These are phyloP conservation scores for Hypsizygus ulmarius DNA, from an alignment of 1,284 basidiomycete species.

Conservation along the genomic window DNA sequence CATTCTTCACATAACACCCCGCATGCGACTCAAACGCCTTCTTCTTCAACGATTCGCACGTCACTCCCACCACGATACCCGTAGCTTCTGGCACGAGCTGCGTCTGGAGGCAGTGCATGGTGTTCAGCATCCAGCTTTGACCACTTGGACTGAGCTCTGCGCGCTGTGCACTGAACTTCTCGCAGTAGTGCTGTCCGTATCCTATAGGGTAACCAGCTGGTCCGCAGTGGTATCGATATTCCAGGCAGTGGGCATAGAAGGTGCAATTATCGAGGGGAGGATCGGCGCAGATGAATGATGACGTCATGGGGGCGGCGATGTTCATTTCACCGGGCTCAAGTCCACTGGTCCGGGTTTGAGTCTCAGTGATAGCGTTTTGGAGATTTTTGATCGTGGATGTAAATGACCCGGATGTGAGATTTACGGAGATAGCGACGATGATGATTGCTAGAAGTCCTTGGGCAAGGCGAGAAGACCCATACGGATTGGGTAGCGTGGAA, in stretches of 20 bases:
- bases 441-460: not conserved
- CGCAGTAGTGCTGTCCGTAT: constrained; percentile 39
- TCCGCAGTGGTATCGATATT: constrained; percentile 42
- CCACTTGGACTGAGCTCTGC: constrained; percentile 30
- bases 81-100: constrained; percentile 38
- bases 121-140: constrained; percentile 40
- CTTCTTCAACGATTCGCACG: constrained; percentile 32
- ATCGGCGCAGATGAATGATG: constrained; percentile 25
- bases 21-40: constrained; percentile 42
- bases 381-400: constrained; percentile 1
- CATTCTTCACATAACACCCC: constrained; percentile 36
- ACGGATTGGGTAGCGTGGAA: no score
- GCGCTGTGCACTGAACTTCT: constrained; percentile 33
- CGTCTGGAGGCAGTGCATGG: constrained; percentile 45
- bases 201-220: constrained; percentile 40
- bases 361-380: not conserved
- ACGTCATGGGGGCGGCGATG: not conserved
- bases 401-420: not conserved
- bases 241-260: constrained; percentile 45
- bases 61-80: constrained; percentile 20
- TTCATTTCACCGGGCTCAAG: not conserved
- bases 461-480: no score
- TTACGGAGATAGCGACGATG: not conserved
- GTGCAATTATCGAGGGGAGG: constrained; percentile 39
- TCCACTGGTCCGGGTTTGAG: not conserved